These are phyloP conservation scores for Mycena venus DNA, from an alignment of 768 basidiomycete species.

Conservation along the genomic window DNA sequence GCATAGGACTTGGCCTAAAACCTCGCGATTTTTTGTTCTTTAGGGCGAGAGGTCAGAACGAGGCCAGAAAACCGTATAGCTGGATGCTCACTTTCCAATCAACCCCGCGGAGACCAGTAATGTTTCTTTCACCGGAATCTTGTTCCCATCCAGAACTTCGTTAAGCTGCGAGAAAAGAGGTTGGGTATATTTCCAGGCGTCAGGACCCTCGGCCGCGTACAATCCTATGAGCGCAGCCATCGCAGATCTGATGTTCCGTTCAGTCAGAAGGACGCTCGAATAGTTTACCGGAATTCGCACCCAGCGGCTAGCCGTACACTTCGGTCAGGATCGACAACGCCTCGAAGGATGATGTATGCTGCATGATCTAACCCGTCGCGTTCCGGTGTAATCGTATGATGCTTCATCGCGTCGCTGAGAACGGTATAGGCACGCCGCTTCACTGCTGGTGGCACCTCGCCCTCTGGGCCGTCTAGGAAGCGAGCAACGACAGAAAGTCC, in stretches of 20 bases:
- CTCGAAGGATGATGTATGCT: constrained; percentile 57
- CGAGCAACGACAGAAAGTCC: constrained; percentile 51
- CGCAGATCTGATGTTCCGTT: constrained; percentile 56
- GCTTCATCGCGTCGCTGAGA: constrained; percentile 56
- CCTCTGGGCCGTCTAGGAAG: constrained; percentile 61
- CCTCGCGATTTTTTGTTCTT: constrained; percentile 63
- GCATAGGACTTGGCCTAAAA: constrained; percentile 71
- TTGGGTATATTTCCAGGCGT: constrained; percentile 52
- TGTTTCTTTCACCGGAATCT: constrained; percentile 71
- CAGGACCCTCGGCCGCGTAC: constrained; percentile 50
- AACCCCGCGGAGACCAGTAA: constrained; percentile 70
- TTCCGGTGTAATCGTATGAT: constrained; percentile 49
- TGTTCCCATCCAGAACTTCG: constrained; percentile 60
- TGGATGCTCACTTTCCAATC: constrained; percentile 61
- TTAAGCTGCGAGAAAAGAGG: constrained; percentile 50
- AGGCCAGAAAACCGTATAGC: neutral
- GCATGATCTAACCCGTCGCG: constrained; percentile 46
- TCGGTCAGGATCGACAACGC: constrained; percentile 68
- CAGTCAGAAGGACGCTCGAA: neutral
- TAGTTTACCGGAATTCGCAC: constrained; percentile 53
- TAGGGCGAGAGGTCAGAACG: constrained; percentile 3
- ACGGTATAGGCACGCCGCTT: constrained; percentile 58
- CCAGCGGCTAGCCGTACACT: constrained; percentile 77
- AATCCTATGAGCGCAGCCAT: constrained; percentile 61
- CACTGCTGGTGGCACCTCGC: constrained; percentile 62